Evolutionary conservation across 331 rosid genomes (phyloP), one percentile per base, ranked within the genome.

Genomic region (Phaseolus coccineus): DNA sequence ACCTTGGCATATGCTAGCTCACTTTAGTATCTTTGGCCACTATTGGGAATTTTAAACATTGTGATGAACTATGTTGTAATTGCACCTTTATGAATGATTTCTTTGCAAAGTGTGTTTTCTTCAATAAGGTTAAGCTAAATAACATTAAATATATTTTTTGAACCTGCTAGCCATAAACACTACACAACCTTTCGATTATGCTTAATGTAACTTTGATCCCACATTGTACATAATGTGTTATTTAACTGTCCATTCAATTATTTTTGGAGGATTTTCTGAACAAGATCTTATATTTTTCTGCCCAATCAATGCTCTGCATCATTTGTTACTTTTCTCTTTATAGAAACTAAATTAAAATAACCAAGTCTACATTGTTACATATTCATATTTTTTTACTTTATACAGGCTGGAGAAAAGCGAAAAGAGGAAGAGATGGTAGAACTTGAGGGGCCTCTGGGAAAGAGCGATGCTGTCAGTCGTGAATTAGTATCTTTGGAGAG

Each of bases 361-460:
- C 33, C n/a, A 9, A 25, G 10, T 69, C 1, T 24, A 62, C 64
- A 22, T 48, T 61, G 42, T 82, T 65, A 7, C 53, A 52, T 70
- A 16, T 72, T n/a, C 52, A 51, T 63, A 64, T 25, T 71, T 61
- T 22, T 55, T 19, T 19, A 8, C 30, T 39, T 84, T 44, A n/a
- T 84, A 77, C 68, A 94, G 98, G 96, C 98, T 0, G 98, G 98
- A 71, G 98, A 92, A 86, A 94, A 94, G 85, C 88, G 98, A 62
- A 94, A 92, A 87, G 98, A 94, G 82, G 98, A 94, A 88, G 98
- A 92, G 88, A 83, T 88, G 86, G 86, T 94, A 80, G 98, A 94
- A 82, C 94, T 94, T n/a, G 98, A 94, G 84, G 98, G 98, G n/a
- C 93, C 97, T 13, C 67, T 90, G 78, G 97, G 98, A 35, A 94